These are phyloP conservation scores for Amanita phalloides DNA, from an alignment of 768 basidiomycete species.

Conservation along the genomic window DNA sequence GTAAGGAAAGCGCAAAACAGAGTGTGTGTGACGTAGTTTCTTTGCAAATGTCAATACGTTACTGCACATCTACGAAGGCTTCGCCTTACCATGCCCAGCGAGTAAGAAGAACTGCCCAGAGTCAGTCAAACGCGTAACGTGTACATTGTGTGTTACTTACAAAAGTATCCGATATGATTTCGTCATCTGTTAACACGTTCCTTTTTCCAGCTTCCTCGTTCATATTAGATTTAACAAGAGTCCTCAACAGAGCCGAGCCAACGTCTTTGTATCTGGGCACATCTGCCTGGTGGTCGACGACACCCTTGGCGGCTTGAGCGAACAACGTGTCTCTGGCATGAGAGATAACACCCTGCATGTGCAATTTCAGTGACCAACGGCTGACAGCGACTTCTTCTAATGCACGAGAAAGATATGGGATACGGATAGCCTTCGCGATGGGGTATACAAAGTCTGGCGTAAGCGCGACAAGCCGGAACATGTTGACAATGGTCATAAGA, in stretches of 20 bases:
- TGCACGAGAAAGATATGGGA: conserved; percentile 25
- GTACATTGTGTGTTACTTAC: conserved; percentile 16
- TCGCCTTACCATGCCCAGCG: conserved; percentile 35
- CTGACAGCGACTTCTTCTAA: conserved; percentile 18
- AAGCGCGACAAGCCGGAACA: conserved; percentile 18
- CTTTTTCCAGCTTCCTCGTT: conserved; percentile 18
- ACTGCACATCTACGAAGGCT: not conserved
- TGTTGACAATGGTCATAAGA: conserved; percentile 17
- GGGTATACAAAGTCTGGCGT: conserved; percentile 24
- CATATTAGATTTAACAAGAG: conserved; percentile 39
- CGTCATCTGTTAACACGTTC: conserved; percentile 28
- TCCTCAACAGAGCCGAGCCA: conserved; percentile 29
- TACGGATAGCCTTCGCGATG: conserved; percentile 14
- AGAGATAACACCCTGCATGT: conserved; percentile 31
- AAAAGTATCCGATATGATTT: conserved; percentile 37
- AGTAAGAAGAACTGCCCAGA: conserved; percentile 30
- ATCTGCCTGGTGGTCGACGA: conserved; percentile 9
- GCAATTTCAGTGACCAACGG: conserved; percentile 24
- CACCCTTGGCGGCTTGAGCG: conserved; percentile 6
- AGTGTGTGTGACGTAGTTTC: conserved; percentile 39
- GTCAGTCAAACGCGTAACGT: not conserved
- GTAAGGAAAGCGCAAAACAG: conserved; percentile 27
- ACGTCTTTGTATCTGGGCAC: conserved; percentile 4
- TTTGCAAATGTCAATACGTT: conserved; percentile 9
- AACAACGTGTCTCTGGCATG: conserved; percentile 23